phyloP scores from a whole-genome alignment of 83 land plant genomes.

The Picea abies region DNA sequence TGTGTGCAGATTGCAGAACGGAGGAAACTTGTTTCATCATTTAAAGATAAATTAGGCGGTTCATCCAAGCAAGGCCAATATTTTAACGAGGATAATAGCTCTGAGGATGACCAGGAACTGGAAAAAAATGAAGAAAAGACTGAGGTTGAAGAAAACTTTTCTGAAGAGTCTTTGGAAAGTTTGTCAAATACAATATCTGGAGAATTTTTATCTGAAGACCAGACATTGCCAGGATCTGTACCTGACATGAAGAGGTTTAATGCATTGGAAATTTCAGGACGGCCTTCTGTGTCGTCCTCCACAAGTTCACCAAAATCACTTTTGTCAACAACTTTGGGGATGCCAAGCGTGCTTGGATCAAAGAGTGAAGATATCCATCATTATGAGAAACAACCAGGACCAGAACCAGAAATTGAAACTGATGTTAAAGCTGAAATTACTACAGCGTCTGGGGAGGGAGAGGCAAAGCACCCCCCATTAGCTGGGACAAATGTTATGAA shows the following conservation, averaged over 20 bases:
- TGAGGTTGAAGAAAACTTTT: slow-evolving; percentile 9
- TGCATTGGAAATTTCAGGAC: slow-evolving; percentile 4
- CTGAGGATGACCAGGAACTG: background rate
- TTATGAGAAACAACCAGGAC: background rate
- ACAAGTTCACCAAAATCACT: slow-evolving; percentile 8
- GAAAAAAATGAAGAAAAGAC: slow-evolving; percentile 4
- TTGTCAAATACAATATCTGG: slow-evolving; percentile 1
- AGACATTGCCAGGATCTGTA: background rate
- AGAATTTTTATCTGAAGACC: background rate
- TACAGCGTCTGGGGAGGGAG: slow-evolving; percentile 27
- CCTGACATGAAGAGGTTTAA: background rate
- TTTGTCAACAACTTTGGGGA: slow-evolving; percentile 12
- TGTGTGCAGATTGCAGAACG: slow-evolving; percentile 76
- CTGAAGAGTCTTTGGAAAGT: background rate
- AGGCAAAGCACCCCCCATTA: slow-evolving; percentile 68
- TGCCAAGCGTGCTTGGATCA: slow-evolving; percentile 2
- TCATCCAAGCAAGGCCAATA: slow-evolving; percentile 22
- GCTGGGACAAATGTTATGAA: slow-evolving; percentile 96
- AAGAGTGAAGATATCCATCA: slow-evolving; percentile 16
- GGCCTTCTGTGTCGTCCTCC: slow-evolving; percentile 19
- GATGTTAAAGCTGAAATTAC: slow-evolving; percentile 18
- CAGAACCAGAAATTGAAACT: background rate
- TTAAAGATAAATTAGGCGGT: slow-evolving; percentile 33
- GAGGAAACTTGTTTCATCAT: slow-evolving; percentile 65
- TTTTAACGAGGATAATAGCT: background rate